Percentiles rank a stretch among this genome's conserved stretches.
Conservation (phyloP, 163 green algal genomes). For the Trebouxiophyceae sp. region DNA sequence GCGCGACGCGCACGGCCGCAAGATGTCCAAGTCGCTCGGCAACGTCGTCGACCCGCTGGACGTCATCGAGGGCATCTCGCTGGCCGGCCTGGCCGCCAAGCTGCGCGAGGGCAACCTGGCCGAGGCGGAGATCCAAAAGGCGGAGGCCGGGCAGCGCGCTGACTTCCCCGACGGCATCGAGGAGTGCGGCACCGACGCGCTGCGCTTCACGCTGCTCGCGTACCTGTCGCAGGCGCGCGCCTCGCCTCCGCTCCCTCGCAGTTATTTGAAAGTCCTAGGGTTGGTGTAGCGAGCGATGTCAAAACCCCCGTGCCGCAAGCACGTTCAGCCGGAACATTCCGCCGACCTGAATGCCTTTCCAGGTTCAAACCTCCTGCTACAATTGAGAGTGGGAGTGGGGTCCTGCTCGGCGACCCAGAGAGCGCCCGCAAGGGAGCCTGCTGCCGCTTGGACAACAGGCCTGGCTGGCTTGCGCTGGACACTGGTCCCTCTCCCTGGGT, state of each 20-base stretch:
- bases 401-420: too few relatives aligned
- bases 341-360: too few relatives aligned
- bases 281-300: too few relatives aligned
- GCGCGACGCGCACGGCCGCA: constrained; percentile 92
- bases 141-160: constrained; percentile 67
- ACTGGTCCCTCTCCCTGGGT: too few relatives aligned
- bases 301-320: too few relatives aligned
- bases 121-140: constrained; percentile 71
- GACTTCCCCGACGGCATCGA: constrained; percentile 97
- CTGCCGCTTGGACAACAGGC: too few relatives aligned
- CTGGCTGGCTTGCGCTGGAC: too few relatives aligned
- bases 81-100: constrained; percentile 33
- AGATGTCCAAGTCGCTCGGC: constrained; percentile 96
- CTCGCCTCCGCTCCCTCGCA: neutral
- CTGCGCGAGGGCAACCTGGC: constrained; percentile 77
- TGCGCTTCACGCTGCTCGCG: constrained; percentile 85
- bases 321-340: too few relatives aligned
- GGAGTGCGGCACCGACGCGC: constrained; percentile 94
- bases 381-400: too few relatives aligned
- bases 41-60: constrained; percentile 97
- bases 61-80: constrained; percentile 94
- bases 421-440: too few relatives aligned
- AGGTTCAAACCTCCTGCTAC: too few relatives aligned
- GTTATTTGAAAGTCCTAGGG: too few relatives aligned
- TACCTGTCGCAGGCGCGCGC: constrained; percentile 42